These are phyloP conservation scores for Albifimbria verrucaria DNA, from an alignment of 2,329 filamentous ascomycete species.

Conservation along the genomic window DNA sequence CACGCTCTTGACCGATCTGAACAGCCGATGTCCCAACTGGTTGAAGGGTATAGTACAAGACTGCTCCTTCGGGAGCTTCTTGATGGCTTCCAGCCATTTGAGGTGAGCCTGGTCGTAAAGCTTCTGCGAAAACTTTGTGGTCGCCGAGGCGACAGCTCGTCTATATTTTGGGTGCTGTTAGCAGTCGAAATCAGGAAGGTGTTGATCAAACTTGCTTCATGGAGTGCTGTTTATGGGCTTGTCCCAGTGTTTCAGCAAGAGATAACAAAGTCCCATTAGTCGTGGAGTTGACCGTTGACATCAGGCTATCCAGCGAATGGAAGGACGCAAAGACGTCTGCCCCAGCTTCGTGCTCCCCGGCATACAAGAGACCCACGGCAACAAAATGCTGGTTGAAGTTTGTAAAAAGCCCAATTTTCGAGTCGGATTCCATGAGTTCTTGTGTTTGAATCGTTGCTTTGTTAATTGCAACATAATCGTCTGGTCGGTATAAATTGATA, in stretches of 20 bases:
- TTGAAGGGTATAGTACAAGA: background rate
- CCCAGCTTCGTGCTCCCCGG: background rate
- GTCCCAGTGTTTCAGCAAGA: conserved; percentile 2
- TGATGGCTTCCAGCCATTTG: background rate
- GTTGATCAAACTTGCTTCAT: conserved; percentile 1
- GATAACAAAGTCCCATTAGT: conserved; percentile 1
- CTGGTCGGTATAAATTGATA: background rate
- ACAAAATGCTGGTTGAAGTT: background rate
- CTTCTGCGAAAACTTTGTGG: background rate
- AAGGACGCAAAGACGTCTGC: background rate
- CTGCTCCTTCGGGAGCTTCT: background rate
- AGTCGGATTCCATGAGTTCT: background rate
- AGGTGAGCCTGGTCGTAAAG: background rate
- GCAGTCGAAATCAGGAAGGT: background rate
- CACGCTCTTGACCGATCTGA: background rate
- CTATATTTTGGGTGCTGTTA: background rate
- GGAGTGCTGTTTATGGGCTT: background rate
- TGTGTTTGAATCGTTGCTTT: background rate
- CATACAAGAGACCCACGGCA: background rate
- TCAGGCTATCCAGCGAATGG: background rate
- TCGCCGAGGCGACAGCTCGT: background rate
- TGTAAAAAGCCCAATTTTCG: background rate
- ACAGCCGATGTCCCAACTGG: background rate
- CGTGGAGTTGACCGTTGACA: background rate
- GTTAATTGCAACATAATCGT: background rate